A percentile compares a stretch with the other conserved stretches of the same genome.
Conservation (phyloP, 169 alveolate species). For the Cryptosporidium meleagridis region DNA sequence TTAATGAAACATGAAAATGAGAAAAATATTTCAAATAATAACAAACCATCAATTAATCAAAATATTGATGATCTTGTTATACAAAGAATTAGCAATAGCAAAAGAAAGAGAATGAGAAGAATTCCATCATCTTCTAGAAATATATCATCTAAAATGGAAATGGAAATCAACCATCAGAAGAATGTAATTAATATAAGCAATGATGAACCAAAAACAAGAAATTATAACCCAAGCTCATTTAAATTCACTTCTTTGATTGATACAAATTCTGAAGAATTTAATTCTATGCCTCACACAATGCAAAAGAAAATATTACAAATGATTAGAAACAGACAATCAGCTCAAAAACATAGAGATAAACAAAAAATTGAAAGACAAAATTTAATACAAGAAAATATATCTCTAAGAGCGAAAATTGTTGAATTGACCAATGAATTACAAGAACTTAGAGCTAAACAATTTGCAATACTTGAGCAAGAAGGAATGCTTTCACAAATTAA, state of each 20-base stretch:
- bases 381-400: conserved; percentile 51
- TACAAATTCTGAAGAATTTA: conserved; percentile 61
- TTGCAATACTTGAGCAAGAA: conserved; percentile 31
- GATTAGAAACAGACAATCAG: conserved; percentile 74
- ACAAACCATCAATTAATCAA: neutral
- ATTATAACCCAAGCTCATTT: neutral
- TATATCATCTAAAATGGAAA: conserved; percentile 16
- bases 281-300: conserved; percentile 55
- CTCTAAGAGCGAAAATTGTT: conserved; percentile 42
- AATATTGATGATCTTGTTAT: conserved; percentile 41
- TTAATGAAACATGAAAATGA: neutral
- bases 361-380: conserved; percentile 70
- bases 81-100: conserved; percentile 21
- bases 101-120: conserved; percentile 24
- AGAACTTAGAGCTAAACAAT: conserved; percentile 16
- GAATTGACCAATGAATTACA: conserved; percentile 67
- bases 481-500: conserved; percentile 37
- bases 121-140: conserved; percentile 9
- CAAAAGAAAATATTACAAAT: conserved; percentile 67
- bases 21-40: neutral
- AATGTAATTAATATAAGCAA: neutral
- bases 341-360: conserved; percentile 69
- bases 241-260: conserved; percentile 48
- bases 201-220: neutral
- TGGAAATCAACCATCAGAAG: conserved; percentile 9